These are phyloP conservation scores for Candida chilensis DNA, from an alignment of 805 yeast species.

Conservation along the genomic window DNA sequence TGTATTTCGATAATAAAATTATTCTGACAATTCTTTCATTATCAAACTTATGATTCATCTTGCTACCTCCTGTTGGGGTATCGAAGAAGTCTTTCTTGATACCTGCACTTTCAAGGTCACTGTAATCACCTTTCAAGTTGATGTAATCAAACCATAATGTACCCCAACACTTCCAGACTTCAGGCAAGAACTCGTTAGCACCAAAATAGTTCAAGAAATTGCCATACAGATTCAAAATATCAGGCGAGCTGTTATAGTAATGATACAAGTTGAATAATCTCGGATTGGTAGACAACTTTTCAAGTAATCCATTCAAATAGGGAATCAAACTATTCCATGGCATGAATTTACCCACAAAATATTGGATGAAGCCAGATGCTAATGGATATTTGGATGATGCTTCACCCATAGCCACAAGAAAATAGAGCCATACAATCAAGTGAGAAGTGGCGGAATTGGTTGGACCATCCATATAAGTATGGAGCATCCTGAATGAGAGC, in stretches of 20 bases:
- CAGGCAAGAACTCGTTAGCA: constrained; percentile 56
- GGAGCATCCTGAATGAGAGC: constrained; percentile 58
- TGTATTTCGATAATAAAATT: constrained; percentile 35
- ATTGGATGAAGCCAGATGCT: constrained; percentile 35
- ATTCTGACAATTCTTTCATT: constrained; percentile 44
- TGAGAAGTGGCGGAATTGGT: constrained; percentile 58
- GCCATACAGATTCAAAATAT: constrained; percentile 10
- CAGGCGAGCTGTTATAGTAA: neutral
- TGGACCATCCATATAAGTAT: constrained; percentile 64
- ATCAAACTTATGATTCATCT: constrained; percentile 34
- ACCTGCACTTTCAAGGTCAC: constrained; percentile 42
- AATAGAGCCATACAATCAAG: constrained; percentile 70
- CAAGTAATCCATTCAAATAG: constrained; percentile 61
- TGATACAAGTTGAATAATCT: neutral
- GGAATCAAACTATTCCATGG: constrained; percentile 65
- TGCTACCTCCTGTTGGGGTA: constrained; percentile 55
- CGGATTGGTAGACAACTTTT: neutral
- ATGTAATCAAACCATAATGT: constrained; percentile 69
- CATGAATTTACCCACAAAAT: constrained; percentile 44
- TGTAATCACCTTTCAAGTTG: constrained; percentile 41
- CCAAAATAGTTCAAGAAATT: constrained; percentile 40
- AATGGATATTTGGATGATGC: constrained; percentile 37
- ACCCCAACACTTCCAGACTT: constrained; percentile 84
- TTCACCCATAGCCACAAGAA: constrained; percentile 54
- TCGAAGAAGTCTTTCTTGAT: constrained; percentile 53